A percentile compares a stretch with the other conserved stretches of the same genome.
Conservation (phyloP, 805 yeast genomes). For the Tetrapisispora fleetii region DNA sequence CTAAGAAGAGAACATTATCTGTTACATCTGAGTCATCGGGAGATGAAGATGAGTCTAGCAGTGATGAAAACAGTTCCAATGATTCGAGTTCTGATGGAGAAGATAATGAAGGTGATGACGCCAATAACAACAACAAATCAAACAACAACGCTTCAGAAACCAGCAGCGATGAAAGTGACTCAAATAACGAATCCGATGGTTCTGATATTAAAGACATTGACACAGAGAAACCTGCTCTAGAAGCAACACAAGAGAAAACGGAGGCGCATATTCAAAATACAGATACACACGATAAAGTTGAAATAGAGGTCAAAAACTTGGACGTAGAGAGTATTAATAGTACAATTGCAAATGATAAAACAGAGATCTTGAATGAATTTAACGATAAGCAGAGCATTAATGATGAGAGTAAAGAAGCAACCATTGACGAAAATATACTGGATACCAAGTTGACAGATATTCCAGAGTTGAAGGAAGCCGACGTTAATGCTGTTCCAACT, state of each 20-base stretch:
- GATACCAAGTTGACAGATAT: background rate
- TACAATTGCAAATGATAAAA: background rate
- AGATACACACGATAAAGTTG: background rate
- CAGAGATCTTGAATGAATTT: background rate
- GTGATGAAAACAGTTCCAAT: constrained; percentile 35
- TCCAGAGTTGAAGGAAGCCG: background rate
- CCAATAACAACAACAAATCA: constrained; percentile 24
- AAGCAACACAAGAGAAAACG: background rate
- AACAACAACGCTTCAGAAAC: constrained; percentile 34
- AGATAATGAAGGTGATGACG: constrained; percentile 13
- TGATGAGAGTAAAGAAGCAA: too few species aligned
- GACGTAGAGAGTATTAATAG: background rate
- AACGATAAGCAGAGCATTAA: too few species aligned
- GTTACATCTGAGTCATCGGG: constrained; percentile 6
- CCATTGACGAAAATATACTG: background rate
- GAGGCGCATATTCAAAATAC: background rate
- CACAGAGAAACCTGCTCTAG: constrained; percentile 4
- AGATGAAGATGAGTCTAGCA: constrained; percentile 25
- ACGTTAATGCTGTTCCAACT: background rate
- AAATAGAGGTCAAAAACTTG: background rate
- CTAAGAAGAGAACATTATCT: constrained; percentile 12
- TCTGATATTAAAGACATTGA: constrained; percentile 1
- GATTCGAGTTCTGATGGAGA: constrained; percentile 24
- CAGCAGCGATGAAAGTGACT: constrained; percentile 37
- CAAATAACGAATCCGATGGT: constrained; percentile 29